Evolutionary conservation across 768 basidiomycete genomes (phyloP).

Genomic region (Agaricus subrufescens): DNA sequence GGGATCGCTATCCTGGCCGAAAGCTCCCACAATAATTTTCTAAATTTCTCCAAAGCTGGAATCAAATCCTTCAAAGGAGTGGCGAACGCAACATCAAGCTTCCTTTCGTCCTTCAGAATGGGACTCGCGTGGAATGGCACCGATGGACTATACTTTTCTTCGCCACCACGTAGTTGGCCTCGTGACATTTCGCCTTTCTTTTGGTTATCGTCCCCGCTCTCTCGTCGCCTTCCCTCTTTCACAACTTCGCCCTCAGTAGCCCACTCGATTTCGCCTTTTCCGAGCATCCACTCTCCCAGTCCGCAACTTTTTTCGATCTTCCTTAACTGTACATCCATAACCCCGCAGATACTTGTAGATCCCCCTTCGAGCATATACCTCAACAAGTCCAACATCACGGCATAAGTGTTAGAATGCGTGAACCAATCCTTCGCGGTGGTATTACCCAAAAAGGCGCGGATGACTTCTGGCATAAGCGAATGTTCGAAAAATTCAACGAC

Average conservation of each 20-base stretch:
- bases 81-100: conserved; percentile 8
- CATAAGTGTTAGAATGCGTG: conserved; percentile 27
- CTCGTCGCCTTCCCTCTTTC: background rate
- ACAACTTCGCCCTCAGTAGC: background rate
- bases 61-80: conserved; percentile 21
- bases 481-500: conserved; percentile 1
- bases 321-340: conserved; percentile 18
- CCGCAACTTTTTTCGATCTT: conserved; percentile 17
- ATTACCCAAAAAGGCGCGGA: conserved; percentile 27
- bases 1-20: conserved; percentile 26
- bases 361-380: conserved; percentile 13
- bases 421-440: conserved; percentile 31
- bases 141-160: conserved; percentile 1
- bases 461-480: conserved; percentile 26
- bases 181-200: background rate
- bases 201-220: background rate
- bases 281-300: conserved; percentile 18
- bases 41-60: conserved; percentile 11
- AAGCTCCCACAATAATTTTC: conserved; percentile 23
- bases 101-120: background rate
- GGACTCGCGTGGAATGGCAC: background rate
- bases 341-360: conserved; percentile 8
- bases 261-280: conserved; percentile 13
- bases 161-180: conserved; percentile 5
- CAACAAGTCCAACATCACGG: conserved; percentile 24